Evolutionary conservation across 1,284 basidiomycete genomes (phyloP), one percentile per base, ranked within the genome.

Genomic region (Fereydounia khargensis): DNA sequence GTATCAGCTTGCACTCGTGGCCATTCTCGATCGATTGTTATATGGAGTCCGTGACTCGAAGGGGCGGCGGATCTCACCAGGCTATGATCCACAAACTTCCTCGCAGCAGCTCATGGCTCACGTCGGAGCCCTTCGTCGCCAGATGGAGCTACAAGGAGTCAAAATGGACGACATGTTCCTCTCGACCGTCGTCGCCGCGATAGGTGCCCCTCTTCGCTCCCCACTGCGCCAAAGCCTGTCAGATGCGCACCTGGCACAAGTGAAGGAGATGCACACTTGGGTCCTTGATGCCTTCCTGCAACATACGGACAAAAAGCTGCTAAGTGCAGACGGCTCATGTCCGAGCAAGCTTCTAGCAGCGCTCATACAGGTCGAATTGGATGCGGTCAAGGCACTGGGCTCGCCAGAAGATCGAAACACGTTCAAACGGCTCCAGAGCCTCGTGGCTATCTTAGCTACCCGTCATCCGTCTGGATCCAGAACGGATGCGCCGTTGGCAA

Each of bases 1-100:
- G 23, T 47, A 51, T 22, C 57, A 60, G 30, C 18, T 47, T n/a
- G 35, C 37, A 24, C 32, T 60, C 28, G 39, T 60, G 18, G 47
- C 57, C 9, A 10, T 47, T 14, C 42, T 54, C 14, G 17, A 24
- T 25, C 25, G 9, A 21, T n/a, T n/a, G n/a, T n/a, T 18, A 33
- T 11, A 4, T 33, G 4, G 24, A 19, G 11, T n/a, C 25, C 16
- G n/a, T 20, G 14, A 19, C 23, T 3, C 24, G 3, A 13, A 11
- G 5, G 16, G 23, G 10, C 19, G 23, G 25, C 21, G 14, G 6
- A 11, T 6, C 14, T 16, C 7, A 16, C 6, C 30, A 31, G 7
- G 30, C 14, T 31, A 18, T 9, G 16, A 33, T 6, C 3, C 6
- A 5, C 7, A 4, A 7, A 3, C 5, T 18, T 3, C 31, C 17